Evolutionary conservation across 106 monocot species (phyloP).

Genomic region (Platanthera zijinensis): DNA sequence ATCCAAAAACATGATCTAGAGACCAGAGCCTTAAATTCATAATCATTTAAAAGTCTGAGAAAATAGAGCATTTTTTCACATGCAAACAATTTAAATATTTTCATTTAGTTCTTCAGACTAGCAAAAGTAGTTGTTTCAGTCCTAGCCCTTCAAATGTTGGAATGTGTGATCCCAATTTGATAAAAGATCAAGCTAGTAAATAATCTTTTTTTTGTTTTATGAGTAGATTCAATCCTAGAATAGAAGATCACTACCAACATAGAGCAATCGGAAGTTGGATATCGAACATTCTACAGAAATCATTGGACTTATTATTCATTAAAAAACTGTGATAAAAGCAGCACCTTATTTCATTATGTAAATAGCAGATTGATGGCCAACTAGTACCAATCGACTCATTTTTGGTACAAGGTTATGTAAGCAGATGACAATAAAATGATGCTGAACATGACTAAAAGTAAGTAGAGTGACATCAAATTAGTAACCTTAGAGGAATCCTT

Average conservation of each 20-base stretch:
- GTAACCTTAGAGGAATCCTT: conserved; percentile 72
- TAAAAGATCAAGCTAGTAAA: neutral
- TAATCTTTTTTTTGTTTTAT: neutral
- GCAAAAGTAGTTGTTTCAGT: neutral
- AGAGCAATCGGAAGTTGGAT: neutral
- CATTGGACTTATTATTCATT: neutral
- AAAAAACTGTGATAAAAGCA: neutral
- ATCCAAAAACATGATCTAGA: no score
- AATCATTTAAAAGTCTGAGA: no score
- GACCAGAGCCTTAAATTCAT: no score
- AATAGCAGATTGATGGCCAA: neutral
- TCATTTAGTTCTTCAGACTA: neutral
- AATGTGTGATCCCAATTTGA: neutral
- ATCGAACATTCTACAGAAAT: neutral
- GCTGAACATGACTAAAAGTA: neutral
- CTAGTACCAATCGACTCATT: neutral
- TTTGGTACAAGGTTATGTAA: neutral
- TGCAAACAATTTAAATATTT: neutral
- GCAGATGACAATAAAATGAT: neutral
- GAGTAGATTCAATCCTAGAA: neutral
- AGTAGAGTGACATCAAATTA: neutral
- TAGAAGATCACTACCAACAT: neutral
- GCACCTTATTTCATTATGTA: neutral
- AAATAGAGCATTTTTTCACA: neutral
- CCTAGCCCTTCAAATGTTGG: neutral